These are phyloP conservation scores for Populus hybrid DNA, from an alignment of 441 rosid species.

Conservation along the genomic window DNA sequence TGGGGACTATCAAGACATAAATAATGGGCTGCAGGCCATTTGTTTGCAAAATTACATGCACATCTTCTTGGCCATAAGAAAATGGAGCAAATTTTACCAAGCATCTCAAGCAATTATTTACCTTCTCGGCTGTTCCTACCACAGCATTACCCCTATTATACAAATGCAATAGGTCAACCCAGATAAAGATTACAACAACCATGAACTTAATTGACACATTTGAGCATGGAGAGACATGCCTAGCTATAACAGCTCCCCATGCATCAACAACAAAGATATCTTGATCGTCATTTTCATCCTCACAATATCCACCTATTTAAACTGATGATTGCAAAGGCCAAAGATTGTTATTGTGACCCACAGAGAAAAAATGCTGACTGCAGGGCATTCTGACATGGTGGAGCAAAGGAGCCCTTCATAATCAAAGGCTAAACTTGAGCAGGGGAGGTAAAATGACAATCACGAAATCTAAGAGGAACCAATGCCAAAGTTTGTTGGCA, in stretches of 20 bases:
- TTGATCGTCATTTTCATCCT: background rate
- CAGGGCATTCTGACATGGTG: background rate
- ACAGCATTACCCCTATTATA: background rate
- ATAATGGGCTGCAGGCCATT: background rate
- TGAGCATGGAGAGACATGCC: background rate
- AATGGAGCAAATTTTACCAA: conserved; percentile 1
- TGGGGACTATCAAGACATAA: background rate
- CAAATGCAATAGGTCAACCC: background rate
- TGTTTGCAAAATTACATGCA: background rate
- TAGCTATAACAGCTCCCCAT: background rate
- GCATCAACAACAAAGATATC: background rate
- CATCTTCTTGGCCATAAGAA: background rate
- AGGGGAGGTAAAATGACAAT: background rate
- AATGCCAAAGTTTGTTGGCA: background rate
- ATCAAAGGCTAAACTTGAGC: background rate
- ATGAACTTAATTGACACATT: conserved; percentile 3
- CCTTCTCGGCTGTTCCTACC: conserved; percentile 7
- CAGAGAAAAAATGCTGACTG: background rate
- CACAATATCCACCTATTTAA: background rate
- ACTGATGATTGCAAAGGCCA: background rate
- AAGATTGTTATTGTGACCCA: background rate
- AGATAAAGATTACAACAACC: background rate
- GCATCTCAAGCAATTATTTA: background rate
- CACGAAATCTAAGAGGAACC: background rate
- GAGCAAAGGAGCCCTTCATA: background rate